These are phyloP conservation scores for Aechmea fasciata DNA, from an alignment of 176 grass and related monocot genomes.

Conservation along the genomic window DNA sequence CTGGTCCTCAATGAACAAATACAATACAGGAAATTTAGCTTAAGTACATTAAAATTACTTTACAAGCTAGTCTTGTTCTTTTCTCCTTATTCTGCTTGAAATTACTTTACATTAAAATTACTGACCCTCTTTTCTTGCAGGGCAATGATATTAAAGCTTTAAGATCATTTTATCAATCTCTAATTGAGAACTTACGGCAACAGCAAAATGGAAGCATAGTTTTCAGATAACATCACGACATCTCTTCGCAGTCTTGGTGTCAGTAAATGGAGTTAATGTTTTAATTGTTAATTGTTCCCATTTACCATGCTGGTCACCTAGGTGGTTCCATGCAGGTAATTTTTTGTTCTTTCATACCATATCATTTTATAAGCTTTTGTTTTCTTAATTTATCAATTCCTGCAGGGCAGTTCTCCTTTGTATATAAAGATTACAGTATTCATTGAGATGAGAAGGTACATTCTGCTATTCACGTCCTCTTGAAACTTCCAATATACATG, in stretches of 20 bases:
- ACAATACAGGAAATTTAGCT: neutral
- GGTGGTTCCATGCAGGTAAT: slow-evolving; percentile 35
- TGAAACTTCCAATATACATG: neutral
- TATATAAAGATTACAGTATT: slow-evolving; percentile 36
- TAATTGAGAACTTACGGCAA: slow-evolving; percentile 84
- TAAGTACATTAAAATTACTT: neutral
- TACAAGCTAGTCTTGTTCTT: neutral
- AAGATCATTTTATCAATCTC: slow-evolving; percentile 75
- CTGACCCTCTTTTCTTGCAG: slow-evolving; percentile 33
- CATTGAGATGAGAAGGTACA: slow-evolving; percentile 48
- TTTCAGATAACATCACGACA: slow-evolving; percentile 71
- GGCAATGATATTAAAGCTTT: slow-evolving; percentile 71
- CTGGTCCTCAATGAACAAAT: neutral
- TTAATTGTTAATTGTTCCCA: slow-evolving; percentile 10
- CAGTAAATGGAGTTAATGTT: neutral
- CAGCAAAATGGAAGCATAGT: slow-evolving; percentile 83
- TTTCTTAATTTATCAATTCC: slow-evolving; percentile 19
- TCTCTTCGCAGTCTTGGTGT: slow-evolving; percentile 17
- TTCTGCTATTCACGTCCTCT: neutral
- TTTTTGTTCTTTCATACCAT: neutral
- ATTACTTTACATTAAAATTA: neutral
- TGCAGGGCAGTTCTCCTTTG: slow-evolving; percentile 43
- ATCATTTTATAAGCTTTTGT: neutral
- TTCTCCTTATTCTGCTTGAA: slow-evolving; percentile 1
- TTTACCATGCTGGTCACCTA: neutral